Evolutionary conservation across 331 rosid species (phyloP).

Genomic region (Malus hybrid): DNA sequence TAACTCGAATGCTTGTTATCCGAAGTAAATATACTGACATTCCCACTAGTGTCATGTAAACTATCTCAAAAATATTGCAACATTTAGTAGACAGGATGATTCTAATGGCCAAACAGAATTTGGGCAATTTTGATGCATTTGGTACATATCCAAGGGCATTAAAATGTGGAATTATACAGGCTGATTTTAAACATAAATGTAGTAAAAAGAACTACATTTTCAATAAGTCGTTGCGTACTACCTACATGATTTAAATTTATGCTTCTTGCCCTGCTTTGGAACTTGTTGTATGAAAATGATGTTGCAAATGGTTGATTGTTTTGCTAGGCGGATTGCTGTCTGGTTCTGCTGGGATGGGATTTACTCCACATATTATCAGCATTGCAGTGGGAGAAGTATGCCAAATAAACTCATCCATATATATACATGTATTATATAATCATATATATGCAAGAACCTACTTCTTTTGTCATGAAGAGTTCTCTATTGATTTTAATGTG

Average conservation of each 20-base stretch:
- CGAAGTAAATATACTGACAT: neutral
- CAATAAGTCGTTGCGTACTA: neutral
- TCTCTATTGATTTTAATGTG: neutral
- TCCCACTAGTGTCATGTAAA: neutral
- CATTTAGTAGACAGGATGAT: neutral
- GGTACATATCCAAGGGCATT: neutral
- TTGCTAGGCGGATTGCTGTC: conserved; percentile 68
- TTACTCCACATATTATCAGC: conserved; percentile 76
- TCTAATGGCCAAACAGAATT: neutral
- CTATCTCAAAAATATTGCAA: neutral
- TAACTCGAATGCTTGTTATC: neutral
- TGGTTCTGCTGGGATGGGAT: conserved; percentile 83
- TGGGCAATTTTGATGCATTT: neutral
- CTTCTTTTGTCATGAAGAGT: neutral
- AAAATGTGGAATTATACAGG: neutral
- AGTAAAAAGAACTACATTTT: neutral
- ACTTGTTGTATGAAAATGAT: conserved; percentile 17
- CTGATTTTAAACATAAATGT: neutral
- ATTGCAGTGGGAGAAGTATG: conserved; percentile 86
- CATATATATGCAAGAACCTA: neutral
- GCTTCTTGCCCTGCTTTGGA: neutral
- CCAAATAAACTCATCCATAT: neutral
- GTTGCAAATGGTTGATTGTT: conserved; percentile 22
- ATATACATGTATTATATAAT: neutral
- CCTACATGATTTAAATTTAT: conserved; percentile 1